These are phyloP conservation scores for Singerocomus inundabilis DNA, from an alignment of 1,284 basidiomycete species.

Conservation along the genomic window DNA sequence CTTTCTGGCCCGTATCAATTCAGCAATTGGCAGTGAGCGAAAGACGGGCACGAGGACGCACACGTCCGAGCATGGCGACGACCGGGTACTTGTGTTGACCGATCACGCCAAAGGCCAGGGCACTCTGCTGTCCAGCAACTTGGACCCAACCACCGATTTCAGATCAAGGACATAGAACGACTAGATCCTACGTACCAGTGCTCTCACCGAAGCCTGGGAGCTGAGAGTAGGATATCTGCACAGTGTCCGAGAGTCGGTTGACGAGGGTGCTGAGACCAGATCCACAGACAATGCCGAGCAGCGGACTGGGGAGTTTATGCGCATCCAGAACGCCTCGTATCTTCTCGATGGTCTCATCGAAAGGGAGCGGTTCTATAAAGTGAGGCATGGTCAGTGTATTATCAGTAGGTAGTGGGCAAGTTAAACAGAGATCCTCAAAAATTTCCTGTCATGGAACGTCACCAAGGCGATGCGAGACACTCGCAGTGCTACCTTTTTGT, in stretches of 20 bases:
- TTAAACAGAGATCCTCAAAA: not conserved
- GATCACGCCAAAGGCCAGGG: conserved; percentile 75
- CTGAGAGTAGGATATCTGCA: conserved; percentile 56
- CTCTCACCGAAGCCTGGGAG: conserved; percentile 72
- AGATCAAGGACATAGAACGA: not conserved
- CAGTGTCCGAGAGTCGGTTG: conserved; percentile 50
- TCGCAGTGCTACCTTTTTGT: too few relatives aligned
- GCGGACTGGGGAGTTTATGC: conserved; percentile 47
- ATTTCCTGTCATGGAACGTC: not conserved
- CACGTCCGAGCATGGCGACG: conserved; percentile 83
- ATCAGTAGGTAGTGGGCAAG: not conserved
- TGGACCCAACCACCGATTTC: conserved; percentile 2
- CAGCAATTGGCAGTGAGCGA: not conserved
- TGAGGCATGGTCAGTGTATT: conserved; percentile 13
- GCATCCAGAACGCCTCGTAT: conserved; percentile 41
- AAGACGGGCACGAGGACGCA: conserved; percentile 34
- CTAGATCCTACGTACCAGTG: conserved; percentile 51
- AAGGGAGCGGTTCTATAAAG: conserved; percentile 26
- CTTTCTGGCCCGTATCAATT: conserved; percentile 30
- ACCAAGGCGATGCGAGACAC: not conserved
- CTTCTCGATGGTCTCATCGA: conserved; percentile 39
- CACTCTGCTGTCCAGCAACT: conserved; percentile 76
- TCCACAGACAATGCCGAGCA: conserved; percentile 76
- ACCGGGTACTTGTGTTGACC: conserved; percentile 64
- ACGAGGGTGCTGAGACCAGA: conserved; percentile 72